phyloP scores from a whole-genome alignment of 306 rosid species.

The Crotalaria pallida region DNA sequence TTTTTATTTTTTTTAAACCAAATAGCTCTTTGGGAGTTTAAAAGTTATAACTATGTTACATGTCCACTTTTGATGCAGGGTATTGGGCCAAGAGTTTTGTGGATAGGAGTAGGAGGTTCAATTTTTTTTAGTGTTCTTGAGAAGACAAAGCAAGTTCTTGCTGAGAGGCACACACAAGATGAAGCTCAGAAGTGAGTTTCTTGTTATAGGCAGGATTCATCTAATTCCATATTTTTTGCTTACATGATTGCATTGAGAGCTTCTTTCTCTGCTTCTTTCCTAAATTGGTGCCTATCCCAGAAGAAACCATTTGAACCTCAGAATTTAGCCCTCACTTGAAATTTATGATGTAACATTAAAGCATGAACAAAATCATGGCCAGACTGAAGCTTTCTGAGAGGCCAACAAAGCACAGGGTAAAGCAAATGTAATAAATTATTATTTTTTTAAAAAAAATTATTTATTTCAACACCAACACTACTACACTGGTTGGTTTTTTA shows the following conservation, averaged over 20 bases:
- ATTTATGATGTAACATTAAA: background rate
- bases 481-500: too few relatives aligned
- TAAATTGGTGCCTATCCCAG: background rate
- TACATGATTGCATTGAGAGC: background rate
- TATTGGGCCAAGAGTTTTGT: slow-evolving; percentile 65
- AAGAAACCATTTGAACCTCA: background rate
- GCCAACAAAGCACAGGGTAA: background rate
- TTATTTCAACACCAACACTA: slow-evolving; percentile 1
- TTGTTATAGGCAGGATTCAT: background rate
- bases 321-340: background rate
- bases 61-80: slow-evolving; percentile 40
- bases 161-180: slow-evolving; percentile 28
- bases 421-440: background rate
- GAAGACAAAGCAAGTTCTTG: slow-evolving; percentile 61
- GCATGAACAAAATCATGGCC: background rate
- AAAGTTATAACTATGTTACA: background rate
- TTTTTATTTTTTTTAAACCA: background rate
- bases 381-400: background rate
- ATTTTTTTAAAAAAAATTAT: background rate
- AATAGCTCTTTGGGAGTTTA: background rate
- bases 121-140: slow-evolving; percentile 73
- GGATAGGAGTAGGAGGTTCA: slow-evolving; percentile 88
- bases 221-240: background rate
- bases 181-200: slow-evolving; percentile 17
- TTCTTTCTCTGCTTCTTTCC: slow-evolving; percentile 8